Evolutionary conservation across 2,329 filamentous ascomycete genomes (phyloP).

Genomic region (Ilyonectria mors-panacis): DNA sequence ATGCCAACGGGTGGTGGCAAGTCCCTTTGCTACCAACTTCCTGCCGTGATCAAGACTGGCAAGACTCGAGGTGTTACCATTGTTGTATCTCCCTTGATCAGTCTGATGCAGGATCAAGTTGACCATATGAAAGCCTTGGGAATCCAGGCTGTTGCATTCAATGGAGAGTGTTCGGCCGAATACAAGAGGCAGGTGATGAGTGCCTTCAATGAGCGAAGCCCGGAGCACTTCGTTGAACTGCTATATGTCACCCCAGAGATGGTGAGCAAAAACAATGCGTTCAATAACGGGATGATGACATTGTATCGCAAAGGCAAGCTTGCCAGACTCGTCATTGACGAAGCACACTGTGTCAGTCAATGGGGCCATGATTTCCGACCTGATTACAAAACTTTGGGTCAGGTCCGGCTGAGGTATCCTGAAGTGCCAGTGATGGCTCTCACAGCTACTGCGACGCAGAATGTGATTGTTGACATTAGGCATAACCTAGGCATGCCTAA

Average conservation of each 20-base stretch:
- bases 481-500: constrained; percentile 88
- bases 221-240: constrained; percentile 85
- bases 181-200: constrained; percentile 78
- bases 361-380: constrained; percentile 99
- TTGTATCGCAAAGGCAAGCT: constrained; percentile 81
- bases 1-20: constrained; percentile 99
- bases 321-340: constrained; percentile 94
- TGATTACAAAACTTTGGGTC: constrained; percentile 91
- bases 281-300: constrained; percentile 75
- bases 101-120: constrained; percentile 98
- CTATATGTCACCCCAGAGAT: constrained; percentile 98
- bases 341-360: constrained; percentile 99
- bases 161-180: constrained; percentile 77
- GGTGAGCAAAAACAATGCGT: constrained; percentile 84
- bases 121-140: constrained; percentile 81
- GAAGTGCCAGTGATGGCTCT: constrained; percentile 93
- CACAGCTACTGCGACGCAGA: constrained; percentile 94
- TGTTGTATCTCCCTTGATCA: constrained; percentile 94
- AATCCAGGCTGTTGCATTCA: constrained; percentile 87
- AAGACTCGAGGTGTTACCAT: constrained; percentile 89
- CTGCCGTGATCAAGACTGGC: constrained; percentile 85
- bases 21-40: constrained; percentile 95
- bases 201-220: constrained; percentile 72
- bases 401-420: constrained; percentile 79
- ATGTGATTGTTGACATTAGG: constrained; percentile 92